Evolutionary conservation across 352 stramenopile species (phyloP).

Genomic region (Globisporangium iwayamae): DNA sequence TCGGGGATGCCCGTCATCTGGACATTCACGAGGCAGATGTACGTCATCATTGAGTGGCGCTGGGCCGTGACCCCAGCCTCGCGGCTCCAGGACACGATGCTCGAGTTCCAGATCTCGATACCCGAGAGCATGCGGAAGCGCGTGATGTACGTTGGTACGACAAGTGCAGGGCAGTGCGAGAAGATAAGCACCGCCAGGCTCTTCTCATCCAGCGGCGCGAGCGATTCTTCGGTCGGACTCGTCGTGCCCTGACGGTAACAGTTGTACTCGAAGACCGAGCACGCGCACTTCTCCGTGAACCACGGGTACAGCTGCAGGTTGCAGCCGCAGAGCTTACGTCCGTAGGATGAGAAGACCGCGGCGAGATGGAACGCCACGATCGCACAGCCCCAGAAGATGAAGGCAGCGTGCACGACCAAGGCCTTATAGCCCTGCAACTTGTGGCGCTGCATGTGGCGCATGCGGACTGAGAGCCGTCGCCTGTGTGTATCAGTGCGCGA

Average conservation of each 20-base stretch:
- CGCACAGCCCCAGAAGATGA: constrained; percentile 12
- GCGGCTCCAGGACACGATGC: constrained; percentile 14
- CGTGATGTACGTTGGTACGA: constrained; percentile 15
- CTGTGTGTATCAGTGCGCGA: not conserved
- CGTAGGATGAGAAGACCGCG: not conserved
- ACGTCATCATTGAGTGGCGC: constrained; percentile 12
- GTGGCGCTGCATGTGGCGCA: constrained; percentile 11
- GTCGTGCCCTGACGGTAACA: constrained; percentile 2
- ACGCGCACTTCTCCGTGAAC: constrained; percentile 18
- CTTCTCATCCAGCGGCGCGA: constrained; percentile 14
- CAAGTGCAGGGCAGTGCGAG: constrained; percentile 20
- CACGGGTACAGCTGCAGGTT: constrained; percentile 9
- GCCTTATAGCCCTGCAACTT: constrained; percentile 2
- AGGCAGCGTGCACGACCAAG: not conserved
- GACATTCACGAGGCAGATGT: constrained; percentile 20
- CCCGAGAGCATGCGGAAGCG: constrained; percentile 19
- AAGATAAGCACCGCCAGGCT: constrained; percentile 20
- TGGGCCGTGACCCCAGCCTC: constrained; percentile 12
- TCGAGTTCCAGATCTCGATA: constrained; percentile 27
- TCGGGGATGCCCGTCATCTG: constrained; percentile 16
- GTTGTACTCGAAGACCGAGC: constrained; percentile 18
- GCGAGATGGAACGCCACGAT: constrained; percentile 5
- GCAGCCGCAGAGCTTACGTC: constrained; percentile 11
- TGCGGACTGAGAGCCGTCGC: constrained; percentile 1
- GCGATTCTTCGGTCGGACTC: constrained; percentile 2